These are phyloP conservation scores for Saccharomyces hybrid DNA, from an alignment of 1,139 yeast genomes.

Conservation along the genomic window DNA sequence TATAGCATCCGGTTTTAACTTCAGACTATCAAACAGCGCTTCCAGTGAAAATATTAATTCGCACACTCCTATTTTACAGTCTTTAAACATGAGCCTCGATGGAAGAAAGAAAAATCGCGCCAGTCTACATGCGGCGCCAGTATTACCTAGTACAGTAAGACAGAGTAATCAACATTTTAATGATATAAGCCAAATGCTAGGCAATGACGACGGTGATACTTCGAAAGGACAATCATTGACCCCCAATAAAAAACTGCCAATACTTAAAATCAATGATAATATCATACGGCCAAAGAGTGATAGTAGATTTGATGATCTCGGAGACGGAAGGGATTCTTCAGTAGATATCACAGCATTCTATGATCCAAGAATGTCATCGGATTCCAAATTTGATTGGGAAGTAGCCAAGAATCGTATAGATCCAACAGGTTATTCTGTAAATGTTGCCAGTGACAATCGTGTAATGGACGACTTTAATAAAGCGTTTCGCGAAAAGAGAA, in stretches of 20 bases:
- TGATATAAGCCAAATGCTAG: constrained; percentile 14
- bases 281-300: constrained; percentile 2
- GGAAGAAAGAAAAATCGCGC: constrained; percentile 6
- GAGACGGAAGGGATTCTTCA: constrained; percentile 13
- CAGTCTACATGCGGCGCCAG: constrained; percentile 2
- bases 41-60: constrained; percentile 10
- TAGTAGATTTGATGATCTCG: constrained; percentile 7
- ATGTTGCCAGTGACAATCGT: constrained; percentile 14
- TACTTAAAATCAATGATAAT: constrained; percentile 15
- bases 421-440: constrained; percentile 9
- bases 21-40: constrained; percentile 6
- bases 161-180: constrained; percentile 12
- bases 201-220: constrained; percentile 5
- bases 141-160: constrained; percentile 32
- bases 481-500: constrained; percentile 7
- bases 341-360: constrained; percentile 20
- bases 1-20: constrained; percentile 28
- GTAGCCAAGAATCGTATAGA: background rate
- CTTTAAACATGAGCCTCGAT: constrained; percentile 8
- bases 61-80: constrained; percentile 20
- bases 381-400: constrained; percentile 8
- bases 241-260: constrained; percentile 3
- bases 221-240: constrained; percentile 1
- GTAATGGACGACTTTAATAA: constrained; percentile 17
- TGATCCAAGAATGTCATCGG: constrained; percentile 20